phyloP scores from a whole-genome alignment of 495 filamentous ascomycete species.

The Aspergillus nanangensis region DNA sequence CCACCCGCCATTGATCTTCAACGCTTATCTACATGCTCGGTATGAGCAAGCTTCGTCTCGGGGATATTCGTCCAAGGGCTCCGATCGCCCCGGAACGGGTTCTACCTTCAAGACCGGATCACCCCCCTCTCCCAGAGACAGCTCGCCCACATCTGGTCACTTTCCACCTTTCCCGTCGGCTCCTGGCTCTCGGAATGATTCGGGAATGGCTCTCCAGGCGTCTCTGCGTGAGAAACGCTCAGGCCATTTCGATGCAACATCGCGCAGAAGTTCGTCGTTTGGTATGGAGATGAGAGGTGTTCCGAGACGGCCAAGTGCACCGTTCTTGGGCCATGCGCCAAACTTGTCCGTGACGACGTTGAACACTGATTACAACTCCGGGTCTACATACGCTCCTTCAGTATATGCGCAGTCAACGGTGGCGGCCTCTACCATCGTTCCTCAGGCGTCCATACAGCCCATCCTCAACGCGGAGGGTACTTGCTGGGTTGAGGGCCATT shows the following conservation, averaged over 20 bases:
- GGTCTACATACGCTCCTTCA: slow-evolving; percentile 86
- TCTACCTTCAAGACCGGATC: slow-evolving; percentile 68
- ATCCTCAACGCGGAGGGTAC: slow-evolving; percentile 82
- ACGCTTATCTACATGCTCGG: slow-evolving; percentile 80
- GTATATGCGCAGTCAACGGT: slow-evolving; percentile 94
- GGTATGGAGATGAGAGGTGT: slow-evolving; percentile 68
- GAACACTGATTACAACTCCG: slow-evolving; percentile 66
- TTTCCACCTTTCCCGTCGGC: slow-evolving; percentile 73
- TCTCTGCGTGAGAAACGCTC: slow-evolving; percentile 91
- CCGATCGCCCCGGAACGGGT: slow-evolving; percentile 76
- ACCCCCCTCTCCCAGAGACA: slow-evolving; percentile 69
- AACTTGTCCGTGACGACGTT: slow-evolving; percentile 82
- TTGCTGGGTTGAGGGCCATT: slow-evolving; percentile 93
- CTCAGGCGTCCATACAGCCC: slow-evolving; percentile 78
- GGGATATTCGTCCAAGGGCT: slow-evolving; percentile 46
- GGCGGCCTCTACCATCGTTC: slow-evolving; percentile 98
- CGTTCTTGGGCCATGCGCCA: slow-evolving; percentile 76
- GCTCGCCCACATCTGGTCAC: slow-evolving; percentile 75
- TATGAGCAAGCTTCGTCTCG: slow-evolving; percentile 48
- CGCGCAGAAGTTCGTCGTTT: slow-evolving; percentile 86
- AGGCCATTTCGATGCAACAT: slow-evolving; percentile 82
- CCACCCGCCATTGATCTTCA: slow-evolving; percentile 65
- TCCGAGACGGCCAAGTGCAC: slow-evolving; percentile 71
- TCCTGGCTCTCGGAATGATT: slow-evolving; percentile 81
- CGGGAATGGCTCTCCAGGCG: slow-evolving; percentile 77